Evolutionary conservation across 73 alveolate genomes (phyloP), one percentile per base, ranked within the genome.

Genomic region (Paramecium sexaurelia): DNA sequence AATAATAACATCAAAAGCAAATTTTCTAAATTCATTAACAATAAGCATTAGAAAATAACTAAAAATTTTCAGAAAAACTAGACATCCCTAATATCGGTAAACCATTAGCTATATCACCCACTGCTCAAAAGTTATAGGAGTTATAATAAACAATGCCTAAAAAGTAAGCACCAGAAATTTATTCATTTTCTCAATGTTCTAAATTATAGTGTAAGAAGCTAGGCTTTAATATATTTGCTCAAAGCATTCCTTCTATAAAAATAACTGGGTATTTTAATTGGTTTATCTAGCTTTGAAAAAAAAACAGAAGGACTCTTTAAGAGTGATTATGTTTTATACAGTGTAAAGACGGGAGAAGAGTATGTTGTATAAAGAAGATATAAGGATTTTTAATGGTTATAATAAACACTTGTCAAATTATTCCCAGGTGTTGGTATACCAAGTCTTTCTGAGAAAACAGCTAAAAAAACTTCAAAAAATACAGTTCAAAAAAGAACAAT

Each of bases 401-500:
- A 78, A 40, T 8, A 22, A 37, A 78, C 71, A 43, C 41, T 78
- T 36, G 6, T 7, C 9, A 78, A 78, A 45, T 22, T 78, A 37
- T 78, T 78, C 27, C 90, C 90, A 24, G 90, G 68, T 6, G n/a
- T 39, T 19, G 68, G 90, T 3, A 40, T 78, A 15, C 90, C 90
- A 41, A 17, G 61, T 39, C 55, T 78, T 36, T 22, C 55, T 8
- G 71, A 40, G 13, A 78, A 78, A 33, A 78, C 90, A 24, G 71
- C 55, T 0, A 41, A 78, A 27, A 78, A 78, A 43, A 78, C 26
- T 10, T 17, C 90, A 78, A 39, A 37, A 19, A 22, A 78, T 19
- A 78, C 90, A 22, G 55, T 78, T 41, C 35, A 40, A 40, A 78
- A 78, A 78, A 32, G 90, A 78, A 78, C 75, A 1, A 33, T 78